Base-by-base conservation (phyloP, 108 stramenopile genomes). In the Cyclotella sp. region DNA sequence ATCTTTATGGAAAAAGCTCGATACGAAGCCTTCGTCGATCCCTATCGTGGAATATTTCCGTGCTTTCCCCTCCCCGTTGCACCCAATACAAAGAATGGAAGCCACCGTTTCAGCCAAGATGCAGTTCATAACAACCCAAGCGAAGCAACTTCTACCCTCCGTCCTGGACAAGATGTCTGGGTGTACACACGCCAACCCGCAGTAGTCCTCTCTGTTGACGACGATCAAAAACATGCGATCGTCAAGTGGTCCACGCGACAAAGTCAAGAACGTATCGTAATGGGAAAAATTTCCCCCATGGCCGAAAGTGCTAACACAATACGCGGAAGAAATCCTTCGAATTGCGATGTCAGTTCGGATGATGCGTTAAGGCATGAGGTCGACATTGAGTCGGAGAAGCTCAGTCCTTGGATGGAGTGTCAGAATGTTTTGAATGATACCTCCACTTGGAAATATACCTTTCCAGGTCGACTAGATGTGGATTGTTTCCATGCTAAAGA, bases 1-100 rank as follows among this genome's bases (percentile, higher is more conserved):
- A 43, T 47, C 6, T 53, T 47, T 8, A 74, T 88, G 59, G 78
- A 79, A 53, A 22, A 64, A 65, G 84, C 89, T 2, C 66, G 81
- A 19, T 93, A 91, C 58, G 92, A 93, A 64, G 66, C 85, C 6
- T 52, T 53, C 27, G 66, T 80, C 13, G 92, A 93, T 81, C 89
- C 92, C 14, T 93, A 90, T 55, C 78, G 92, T 19, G 92, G 92
- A 16, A 69, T 88, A 42, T 63, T 53, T 24, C 73, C 71, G 21
- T 79, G 15, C 46, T 83, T 74, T 75, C 43, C 29, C 18, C 9
- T 82, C 2, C 27, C 34, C 4, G 24, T 41, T 28, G 42, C 21
- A 45, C 26, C 40, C 66, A 19, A 53, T 27, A 39, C 12, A 18
- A 9, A 63, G 0, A 30, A 21, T 16, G 21, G 18, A 7, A 3